Evolutionary conservation across 495 filamentous ascomycete genomes (phyloP), one percentile per base, ranked within the genome.

Genomic region (Haplographium delicatum): DNA sequence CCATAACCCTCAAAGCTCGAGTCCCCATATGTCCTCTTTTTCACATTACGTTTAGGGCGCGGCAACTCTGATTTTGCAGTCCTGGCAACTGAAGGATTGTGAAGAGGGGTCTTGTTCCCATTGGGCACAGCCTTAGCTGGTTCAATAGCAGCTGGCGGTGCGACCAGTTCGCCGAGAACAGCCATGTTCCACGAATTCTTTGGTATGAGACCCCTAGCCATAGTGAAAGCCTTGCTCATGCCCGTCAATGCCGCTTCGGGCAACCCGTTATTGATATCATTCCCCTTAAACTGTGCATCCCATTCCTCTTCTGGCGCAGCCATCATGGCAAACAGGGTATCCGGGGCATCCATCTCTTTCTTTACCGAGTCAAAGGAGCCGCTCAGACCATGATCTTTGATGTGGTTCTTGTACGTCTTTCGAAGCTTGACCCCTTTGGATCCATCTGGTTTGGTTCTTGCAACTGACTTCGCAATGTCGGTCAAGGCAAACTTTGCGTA

Each of bases 371-470:
- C 75, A 53, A 76, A 80, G 25, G 72, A 66, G 24, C 76, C 76
- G 51, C 67, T 68, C 1, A 80, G 61, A 47, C 71, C 72, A n/a
- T 78, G 62, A 45, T 68, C 71, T 64, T 75, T 77, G 54, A 80
- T 75, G 33, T 78, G 68, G 10, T 73, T 74, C 65, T 80, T 80
- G 62, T 80, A 80, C 5, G 76, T 78, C 61, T 80, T 80, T 6
- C 76, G 68, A 28, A 80, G 75, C 66, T 80, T 80, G 55, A 75
- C 68, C 1, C 39, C 49, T 44, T 61, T 61, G 11, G 20, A 38
- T 38, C 73, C 73, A 58, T 77, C 74, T 11, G 72, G 72, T 44
- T 75, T 70, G 35, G 68, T 71, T 50, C 76, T 72, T 52, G 75
- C 76, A 28, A 78, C 74, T 40, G 73, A 71, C 39, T 64, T 64